Conservation (phyloP, 192 early-diverging fungal species). For the Mortierella antarctica region DNA sequence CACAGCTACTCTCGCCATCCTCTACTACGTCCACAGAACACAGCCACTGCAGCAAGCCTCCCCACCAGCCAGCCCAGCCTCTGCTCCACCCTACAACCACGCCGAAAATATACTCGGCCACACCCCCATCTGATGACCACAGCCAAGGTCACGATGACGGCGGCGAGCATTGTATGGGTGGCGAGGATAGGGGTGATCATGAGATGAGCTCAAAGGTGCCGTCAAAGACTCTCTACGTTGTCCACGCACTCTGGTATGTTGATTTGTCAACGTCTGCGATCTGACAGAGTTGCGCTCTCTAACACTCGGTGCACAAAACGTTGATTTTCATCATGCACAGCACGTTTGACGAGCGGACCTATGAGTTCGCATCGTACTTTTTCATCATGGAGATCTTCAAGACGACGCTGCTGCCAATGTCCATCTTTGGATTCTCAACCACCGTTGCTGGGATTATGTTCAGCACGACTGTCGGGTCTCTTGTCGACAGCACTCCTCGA, state of each 20-base stretch:
- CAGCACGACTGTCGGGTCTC: constrained; percentile 34
- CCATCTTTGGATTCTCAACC: constrained; percentile 50
- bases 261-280: neutral
- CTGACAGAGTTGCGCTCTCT: neutral
- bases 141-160: no score
- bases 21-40: no score
- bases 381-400: constrained; percentile 55
- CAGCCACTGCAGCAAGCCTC: no score
- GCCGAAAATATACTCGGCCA: no score
- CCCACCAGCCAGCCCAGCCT: no score
- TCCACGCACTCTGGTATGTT: constrained; percentile 40
- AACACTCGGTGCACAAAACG: neutral
- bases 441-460: constrained; percentile 45
- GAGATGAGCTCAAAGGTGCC: neutral
- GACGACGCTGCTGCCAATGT: constrained; percentile 42
- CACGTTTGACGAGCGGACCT: constrained; percentile 48
- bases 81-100: no score
- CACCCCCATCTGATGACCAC: no score
- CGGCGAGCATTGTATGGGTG: no score
- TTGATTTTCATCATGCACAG: neutral
- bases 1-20: no score
- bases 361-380: constrained; percentile 53
- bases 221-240: constrained; percentile 15
- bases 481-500: constrained; percentile 40
- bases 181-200: no score